These are phyloP conservation scores for Mycosphaerella sp. DNA, from an alignment of 2,329 filamentous ascomycete species.

Conservation along the genomic window DNA sequence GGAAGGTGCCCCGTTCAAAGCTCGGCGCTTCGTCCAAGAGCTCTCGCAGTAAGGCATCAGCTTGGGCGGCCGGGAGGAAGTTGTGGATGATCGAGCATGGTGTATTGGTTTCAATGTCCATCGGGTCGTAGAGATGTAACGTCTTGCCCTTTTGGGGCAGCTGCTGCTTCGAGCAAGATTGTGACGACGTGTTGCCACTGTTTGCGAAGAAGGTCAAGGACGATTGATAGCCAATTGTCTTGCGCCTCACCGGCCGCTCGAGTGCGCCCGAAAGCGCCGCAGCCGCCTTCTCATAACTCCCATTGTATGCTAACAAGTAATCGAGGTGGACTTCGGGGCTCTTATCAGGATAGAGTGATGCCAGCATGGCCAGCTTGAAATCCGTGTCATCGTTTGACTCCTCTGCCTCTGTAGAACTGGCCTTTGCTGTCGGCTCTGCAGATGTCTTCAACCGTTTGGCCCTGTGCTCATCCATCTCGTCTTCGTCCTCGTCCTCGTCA, in stretches of 20 bases:
- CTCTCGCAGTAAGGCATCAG: conserved; percentile 67
- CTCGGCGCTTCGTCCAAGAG: conserved; percentile 65
- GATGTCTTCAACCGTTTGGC: conserved; percentile 19
- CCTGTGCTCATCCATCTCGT: conserved; percentile 17
- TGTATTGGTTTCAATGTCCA: conserved; percentile 74
- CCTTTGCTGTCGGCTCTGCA: conserved; percentile 6
- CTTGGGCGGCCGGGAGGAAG: conserved; percentile 66
- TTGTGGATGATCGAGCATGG: conserved; percentile 91
- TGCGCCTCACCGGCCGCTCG: conserved; percentile 30
- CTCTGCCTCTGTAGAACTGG: conserved; percentile 8
- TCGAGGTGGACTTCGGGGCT: conserved; percentile 68
- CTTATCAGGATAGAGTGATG: conserved; percentile 63
- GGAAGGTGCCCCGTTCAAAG: conserved; percentile 67
- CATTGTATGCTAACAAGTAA: conserved; percentile 67
- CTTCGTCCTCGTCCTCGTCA: conserved; percentile 10
- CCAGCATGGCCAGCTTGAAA: conserved; percentile 75
- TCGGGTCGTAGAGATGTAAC: conserved; percentile 72
- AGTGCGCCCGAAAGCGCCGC: conserved; percentile 43
- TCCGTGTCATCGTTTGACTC: conserved; percentile 76
- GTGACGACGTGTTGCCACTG: background rate
- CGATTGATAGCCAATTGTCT: conserved; percentile 40
- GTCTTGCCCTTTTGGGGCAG: conserved; percentile 74
- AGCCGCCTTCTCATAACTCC: conserved; percentile 63
- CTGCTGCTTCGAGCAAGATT: conserved; percentile 23
- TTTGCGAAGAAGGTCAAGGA: conserved; percentile 31